These are phyloP conservation scores for Wickerhamomyces silvicola DNA, from an alignment of 805 yeast species.

Conservation along the genomic window DNA sequence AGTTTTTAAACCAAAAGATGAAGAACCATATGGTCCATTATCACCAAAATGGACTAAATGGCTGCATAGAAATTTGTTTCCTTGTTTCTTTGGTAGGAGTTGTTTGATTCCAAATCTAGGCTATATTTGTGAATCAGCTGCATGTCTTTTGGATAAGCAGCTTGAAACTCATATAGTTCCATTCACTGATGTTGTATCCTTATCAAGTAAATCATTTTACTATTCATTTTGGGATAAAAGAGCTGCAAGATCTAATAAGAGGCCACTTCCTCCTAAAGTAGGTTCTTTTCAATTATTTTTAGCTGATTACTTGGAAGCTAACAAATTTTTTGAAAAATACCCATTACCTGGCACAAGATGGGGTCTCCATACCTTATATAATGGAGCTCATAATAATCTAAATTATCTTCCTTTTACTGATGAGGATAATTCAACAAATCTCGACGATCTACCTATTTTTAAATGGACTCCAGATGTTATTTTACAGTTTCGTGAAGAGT, in stretches of 20 bases:
- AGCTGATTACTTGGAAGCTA: conserved; percentile 53
- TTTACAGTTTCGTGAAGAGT: conserved; percentile 48
- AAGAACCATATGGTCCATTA: conserved; percentile 73
- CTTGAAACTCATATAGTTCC: conserved; percentile 58
- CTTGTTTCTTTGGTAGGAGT: conserved; percentile 70
- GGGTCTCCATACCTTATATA: conserved; percentile 12
- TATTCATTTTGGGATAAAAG: conserved; percentile 42
- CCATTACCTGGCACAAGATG: conserved; percentile 49
- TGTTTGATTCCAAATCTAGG: conserved; percentile 70
- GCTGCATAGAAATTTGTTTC: conserved; percentile 68
- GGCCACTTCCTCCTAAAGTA: conserved; percentile 38
- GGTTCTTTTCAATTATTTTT: conserved; percentile 67
- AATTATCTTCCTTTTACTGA: not conserved
- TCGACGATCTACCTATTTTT: conserved; percentile 26
- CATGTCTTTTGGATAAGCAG: conserved; percentile 57
- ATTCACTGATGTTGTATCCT: conserved; percentile 47
- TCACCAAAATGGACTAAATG: conserved; percentile 79
- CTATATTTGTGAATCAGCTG: conserved; percentile 67
- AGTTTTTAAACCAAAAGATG: conserved; percentile 73
- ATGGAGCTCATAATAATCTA: not conserved
- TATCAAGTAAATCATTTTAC: conserved; percentile 28
- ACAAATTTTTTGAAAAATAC: conserved; percentile 44
- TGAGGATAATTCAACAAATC: not conserved
- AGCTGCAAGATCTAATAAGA: conserved; percentile 14
- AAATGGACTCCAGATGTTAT: conserved; percentile 47